phyloP scores from a whole-genome alignment of 306 rosid genomes.

The Rosa rugosa region DNA sequence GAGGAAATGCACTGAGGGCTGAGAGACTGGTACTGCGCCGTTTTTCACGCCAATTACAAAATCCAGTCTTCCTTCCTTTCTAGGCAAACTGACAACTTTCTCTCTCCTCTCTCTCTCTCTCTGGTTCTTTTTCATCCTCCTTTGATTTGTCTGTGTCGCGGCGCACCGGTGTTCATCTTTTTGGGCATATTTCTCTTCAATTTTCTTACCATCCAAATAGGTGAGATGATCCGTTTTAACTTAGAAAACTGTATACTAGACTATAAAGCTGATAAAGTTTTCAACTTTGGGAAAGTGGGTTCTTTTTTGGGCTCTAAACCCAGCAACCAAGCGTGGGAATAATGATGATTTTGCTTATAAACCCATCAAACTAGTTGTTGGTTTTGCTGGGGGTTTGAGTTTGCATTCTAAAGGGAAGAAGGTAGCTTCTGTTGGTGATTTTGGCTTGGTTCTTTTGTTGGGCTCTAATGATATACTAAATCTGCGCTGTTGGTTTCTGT shows the following conservation, averaged over 20 bases:
- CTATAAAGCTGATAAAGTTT: not conserved
- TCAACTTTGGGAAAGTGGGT: not conserved
- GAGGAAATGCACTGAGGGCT: too few relatives aligned
- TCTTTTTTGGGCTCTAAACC: not conserved
- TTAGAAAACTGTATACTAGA: not conserved
- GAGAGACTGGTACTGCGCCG: too few relatives aligned
- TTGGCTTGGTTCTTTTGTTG: not conserved
- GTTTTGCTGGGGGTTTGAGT: not conserved
- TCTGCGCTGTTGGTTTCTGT: not conserved
- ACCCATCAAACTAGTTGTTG: not conserved
- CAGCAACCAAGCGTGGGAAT: not conserved
- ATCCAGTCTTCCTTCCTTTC: too few relatives aligned
- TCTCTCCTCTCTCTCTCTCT: too few relatives aligned
- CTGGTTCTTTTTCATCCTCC: not conserved
- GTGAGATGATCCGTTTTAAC: not conserved
- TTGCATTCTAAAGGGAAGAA: not conserved
- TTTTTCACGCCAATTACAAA: too few relatives aligned
- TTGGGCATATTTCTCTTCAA: not conserved
- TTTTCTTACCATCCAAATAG: not conserved
- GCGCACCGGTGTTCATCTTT: not conserved
- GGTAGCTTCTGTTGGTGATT: not conserved
- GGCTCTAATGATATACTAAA: not conserved
- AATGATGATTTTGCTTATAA: not conserved
- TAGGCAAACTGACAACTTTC: too few relatives aligned
- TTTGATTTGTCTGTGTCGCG: not conserved